phyloP scores from a whole-genome alignment of 2,329 filamentous ascomycete species.

The Chrysoporthe austroafricana region DNA sequence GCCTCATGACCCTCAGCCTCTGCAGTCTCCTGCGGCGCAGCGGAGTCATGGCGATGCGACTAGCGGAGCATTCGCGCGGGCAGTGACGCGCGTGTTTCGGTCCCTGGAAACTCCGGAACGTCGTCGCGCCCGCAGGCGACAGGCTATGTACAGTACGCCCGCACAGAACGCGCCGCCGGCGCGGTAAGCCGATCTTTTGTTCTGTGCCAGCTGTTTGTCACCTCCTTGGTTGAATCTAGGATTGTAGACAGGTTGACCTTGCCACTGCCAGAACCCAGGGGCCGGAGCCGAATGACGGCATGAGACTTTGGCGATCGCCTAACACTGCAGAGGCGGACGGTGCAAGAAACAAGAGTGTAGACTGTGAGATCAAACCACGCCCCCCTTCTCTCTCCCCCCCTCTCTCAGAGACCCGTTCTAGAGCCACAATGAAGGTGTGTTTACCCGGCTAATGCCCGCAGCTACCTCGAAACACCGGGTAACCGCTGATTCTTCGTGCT shows the following conservation, averaged over 20 bases:
- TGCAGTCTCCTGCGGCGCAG: slow-evolving; percentile 23
- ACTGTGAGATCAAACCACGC: slow-evolving; percentile 12
- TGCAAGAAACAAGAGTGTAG: slow-evolving; percentile 13
- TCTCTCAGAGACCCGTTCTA: slow-evolving; percentile 11
- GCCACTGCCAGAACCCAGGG: background rate
- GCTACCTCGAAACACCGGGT: background rate
- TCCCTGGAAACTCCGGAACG: slow-evolving; percentile 2
- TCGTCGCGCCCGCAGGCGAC: background rate
- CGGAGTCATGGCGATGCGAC: slow-evolving; percentile 20
- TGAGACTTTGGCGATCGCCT: slow-evolving; percentile 1
- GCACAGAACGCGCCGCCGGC: slow-evolving; percentile 1
- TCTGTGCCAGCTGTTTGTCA: background rate
- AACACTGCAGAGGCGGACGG: slow-evolving; percentile 17
- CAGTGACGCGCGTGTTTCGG: slow-evolving; percentile 26
- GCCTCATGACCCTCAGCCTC: slow-evolving; percentile 16
- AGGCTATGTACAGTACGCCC: background rate
- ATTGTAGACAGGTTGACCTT: background rate
- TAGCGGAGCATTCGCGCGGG: slow-evolving; percentile 21
- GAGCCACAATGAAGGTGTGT: slow-evolving; percentile 1
- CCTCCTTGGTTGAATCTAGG: background rate
- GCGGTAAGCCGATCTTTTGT: background rate
- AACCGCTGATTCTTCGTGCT: background rate
- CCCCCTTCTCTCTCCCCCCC: background rate
- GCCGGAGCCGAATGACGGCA: slow-evolving; percentile 10
- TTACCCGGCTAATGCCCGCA: background rate